A percentile compares a stretch with the other conserved stretches of the same genome.
Evolutionary conservation across 106 monocot genomes (phyloP).

Genomic region (Iris macrosiphon): DNA sequence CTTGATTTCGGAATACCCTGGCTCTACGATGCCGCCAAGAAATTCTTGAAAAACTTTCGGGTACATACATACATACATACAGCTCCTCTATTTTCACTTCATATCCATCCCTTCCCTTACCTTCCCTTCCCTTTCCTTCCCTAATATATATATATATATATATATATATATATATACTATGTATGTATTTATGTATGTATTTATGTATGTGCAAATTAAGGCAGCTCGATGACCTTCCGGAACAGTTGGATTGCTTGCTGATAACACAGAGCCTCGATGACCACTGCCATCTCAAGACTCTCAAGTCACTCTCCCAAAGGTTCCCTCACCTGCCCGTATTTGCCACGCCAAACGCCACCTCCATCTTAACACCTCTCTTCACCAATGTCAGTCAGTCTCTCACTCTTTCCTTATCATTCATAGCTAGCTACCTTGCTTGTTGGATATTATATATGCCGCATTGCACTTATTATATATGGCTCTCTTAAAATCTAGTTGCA

Average conservation of each 20-base stretch:
- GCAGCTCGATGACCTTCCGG: slow-evolving; percentile 74
- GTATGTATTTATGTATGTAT: no score
- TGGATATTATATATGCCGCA: no score
- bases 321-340: slow-evolving; percentile 55
- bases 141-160: no score
- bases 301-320: slow-evolving; percentile 57
- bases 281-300: slow-evolving; percentile 86
- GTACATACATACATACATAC: no score
- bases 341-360: slow-evolving; percentile 73
- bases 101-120: no score
- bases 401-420: not conserved
- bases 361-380: slow-evolving; percentile 52
- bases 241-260: slow-evolving; percentile 70
- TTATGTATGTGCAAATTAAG: not conserved
- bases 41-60: slow-evolving; percentile 40
- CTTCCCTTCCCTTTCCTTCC: no score
- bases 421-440: not conserved
- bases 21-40: slow-evolving; percentile 85
- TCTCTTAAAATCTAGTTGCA: no score
- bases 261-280: slow-evolving; percentile 94
- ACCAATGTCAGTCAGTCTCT: slow-evolving; percentile 46
- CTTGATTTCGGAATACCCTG: slow-evolving; percentile 87
- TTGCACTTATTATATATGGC: no score
- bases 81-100: no score
- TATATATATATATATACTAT: no score